Conservation (phyloP, 2,329 filamentous ascomycete species). For the Calonectria pteridis region DNA sequence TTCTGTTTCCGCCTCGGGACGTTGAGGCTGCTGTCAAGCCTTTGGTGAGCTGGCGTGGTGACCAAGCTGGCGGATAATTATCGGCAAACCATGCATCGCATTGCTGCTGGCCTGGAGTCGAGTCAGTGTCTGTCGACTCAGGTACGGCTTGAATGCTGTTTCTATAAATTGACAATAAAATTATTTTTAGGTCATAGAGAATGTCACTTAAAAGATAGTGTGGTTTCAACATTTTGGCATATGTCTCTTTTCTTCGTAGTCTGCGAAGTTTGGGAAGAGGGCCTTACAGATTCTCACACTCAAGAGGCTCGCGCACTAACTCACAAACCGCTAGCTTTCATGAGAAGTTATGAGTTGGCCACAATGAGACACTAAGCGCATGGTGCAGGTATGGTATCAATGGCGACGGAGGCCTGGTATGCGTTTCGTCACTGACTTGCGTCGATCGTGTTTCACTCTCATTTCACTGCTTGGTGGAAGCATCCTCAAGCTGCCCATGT, state of each 20-base stretch:
- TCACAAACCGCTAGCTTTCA: background rate
- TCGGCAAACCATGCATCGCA: slow-evolving; percentile 28
- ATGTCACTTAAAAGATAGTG: background rate
- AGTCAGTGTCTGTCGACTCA: background rate
- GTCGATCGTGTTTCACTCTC: background rate
- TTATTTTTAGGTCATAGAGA: background rate
- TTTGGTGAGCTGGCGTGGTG: slow-evolving; percentile 24
- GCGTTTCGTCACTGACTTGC: background rate
- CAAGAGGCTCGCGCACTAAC: background rate
- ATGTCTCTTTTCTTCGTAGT: background rate
- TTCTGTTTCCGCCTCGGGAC: slow-evolving; percentile 20
- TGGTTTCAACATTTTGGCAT: background rate
- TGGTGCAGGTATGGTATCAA: background rate
- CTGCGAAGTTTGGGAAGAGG: background rate
- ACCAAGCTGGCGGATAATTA: slow-evolving; percentile 39
- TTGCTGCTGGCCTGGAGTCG: background rate
- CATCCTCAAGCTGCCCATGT: background rate
- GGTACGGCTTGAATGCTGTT: background rate
- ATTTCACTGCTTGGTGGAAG: background rate
- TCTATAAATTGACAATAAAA: background rate
- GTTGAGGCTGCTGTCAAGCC: slow-evolving; percentile 25
- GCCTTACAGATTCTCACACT: background rate
- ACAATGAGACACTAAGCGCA: background rate
- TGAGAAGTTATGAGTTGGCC: background rate
- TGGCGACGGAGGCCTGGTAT: background rate